These are phyloP conservation scores for Suillus sp. DNA, from an alignment of 768 basidiomycete species.

Conservation along the genomic window DNA sequence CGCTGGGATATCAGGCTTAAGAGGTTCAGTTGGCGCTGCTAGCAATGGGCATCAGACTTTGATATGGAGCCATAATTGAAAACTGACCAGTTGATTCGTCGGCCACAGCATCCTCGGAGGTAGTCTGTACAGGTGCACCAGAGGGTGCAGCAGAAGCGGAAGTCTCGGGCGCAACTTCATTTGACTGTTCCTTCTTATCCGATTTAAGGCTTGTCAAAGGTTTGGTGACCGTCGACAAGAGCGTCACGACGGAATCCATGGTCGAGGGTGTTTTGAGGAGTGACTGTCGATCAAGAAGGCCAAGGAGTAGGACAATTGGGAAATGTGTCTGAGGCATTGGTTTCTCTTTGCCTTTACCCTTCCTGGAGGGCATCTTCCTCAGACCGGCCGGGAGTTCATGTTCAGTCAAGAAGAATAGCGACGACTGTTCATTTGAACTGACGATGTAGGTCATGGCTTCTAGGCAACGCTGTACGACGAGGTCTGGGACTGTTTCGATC, in stretches of 20 bases:
- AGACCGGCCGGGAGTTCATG: conserved; percentile 87
- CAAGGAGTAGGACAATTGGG: conserved; percentile 87
- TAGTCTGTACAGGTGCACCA: conserved; percentile 16
- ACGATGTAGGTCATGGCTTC: conserved; percentile 91
- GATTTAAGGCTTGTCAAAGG: conserved; percentile 72
- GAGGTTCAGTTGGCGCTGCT: conserved; percentile 21
- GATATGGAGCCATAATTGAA: background rate
- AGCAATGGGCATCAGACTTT: conserved; percentile 2
- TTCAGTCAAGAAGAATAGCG: conserved; percentile 94
- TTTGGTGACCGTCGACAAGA: conserved; percentile 87
- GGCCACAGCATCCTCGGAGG: conserved; percentile 14
- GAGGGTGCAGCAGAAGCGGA: conserved; percentile 19
- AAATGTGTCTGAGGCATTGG: conserved; percentile 79
- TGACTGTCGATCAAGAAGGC: conserved; percentile 83
- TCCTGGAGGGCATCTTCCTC: conserved; percentile 67
- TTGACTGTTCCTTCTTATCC: conserved; percentile 38
- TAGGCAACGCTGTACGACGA: conserved; percentile 92
- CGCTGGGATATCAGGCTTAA: conserved; percentile 24
- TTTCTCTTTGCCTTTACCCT: conserved; percentile 96
- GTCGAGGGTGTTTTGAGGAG: conserved; percentile 86
- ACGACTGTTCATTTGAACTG: conserved; percentile 77
- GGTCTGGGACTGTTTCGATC: conserved; percentile 85
- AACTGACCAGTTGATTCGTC: conserved; percentile 6
- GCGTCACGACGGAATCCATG: conserved; percentile 88
- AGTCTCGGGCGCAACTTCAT: conserved; percentile 23